phyloP scores from a whole-genome alignment of 768 basidiomycete genomes.

The Boletales sp. region DNA sequence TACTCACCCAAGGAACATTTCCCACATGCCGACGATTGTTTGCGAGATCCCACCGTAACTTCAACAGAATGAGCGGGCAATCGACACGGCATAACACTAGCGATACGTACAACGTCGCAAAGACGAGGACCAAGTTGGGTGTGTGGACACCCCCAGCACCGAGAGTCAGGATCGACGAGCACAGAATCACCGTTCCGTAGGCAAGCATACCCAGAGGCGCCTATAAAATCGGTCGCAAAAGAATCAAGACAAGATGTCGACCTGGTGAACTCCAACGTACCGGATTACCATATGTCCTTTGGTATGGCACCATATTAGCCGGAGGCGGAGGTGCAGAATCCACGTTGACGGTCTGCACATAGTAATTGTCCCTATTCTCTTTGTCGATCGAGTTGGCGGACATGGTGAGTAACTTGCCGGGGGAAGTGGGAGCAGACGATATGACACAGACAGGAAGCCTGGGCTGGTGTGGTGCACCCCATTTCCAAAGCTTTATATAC shows the following conservation, averaged over 20 bases:
- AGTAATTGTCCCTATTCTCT: constrained; percentile 23
- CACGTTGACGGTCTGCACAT: constrained; percentile 25
- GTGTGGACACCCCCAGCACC: constrained; percentile 15
- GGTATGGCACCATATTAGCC: constrained; percentile 22
- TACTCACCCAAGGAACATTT: constrained; percentile 28
- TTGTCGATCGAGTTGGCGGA: constrained; percentile 22
- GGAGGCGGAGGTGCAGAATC: constrained; percentile 9
- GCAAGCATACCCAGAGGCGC: constrained; percentile 28
- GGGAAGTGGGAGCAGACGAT: neutral
- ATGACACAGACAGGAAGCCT: constrained; percentile 1
- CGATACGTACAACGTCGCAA: constrained; percentile 24
- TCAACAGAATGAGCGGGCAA: neutral
- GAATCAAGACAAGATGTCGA: neutral
- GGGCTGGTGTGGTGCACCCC: neutral
- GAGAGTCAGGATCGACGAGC: constrained; percentile 27
- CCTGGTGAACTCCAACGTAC: constrained; percentile 5
- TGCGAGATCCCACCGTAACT: constrained; percentile 31
- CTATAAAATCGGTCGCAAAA: constrained; percentile 13
- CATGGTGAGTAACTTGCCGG: constrained; percentile 9
- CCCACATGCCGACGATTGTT: constrained; percentile 30
- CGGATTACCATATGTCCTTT: constrained; percentile 26
- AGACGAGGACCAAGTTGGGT: constrained; percentile 26
- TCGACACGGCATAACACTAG: neutral
- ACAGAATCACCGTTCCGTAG: constrained; percentile 28
- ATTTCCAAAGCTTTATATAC: constrained; percentile 16